Evolutionary conservation across 805 yeast genomes (phyloP).

Genomic region (Metschnikowia dekortorum): DNA sequence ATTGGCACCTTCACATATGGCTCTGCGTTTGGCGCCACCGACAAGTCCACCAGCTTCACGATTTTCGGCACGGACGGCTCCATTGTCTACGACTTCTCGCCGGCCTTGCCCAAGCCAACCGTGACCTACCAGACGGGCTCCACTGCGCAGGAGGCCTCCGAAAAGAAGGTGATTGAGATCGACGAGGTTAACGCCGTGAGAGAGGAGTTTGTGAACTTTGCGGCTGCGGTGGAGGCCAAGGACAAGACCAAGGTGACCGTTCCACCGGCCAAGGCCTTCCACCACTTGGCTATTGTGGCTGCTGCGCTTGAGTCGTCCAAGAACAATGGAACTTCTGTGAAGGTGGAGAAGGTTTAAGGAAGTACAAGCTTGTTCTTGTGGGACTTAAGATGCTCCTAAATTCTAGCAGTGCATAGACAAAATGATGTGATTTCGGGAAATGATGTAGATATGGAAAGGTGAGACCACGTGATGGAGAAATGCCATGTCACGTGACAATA

Average conservation of each 20-base stretch:
- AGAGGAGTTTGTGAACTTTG: slow-evolving; percentile 47
- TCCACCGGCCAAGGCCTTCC: slow-evolving; percentile 80
- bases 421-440: too few species aligned
- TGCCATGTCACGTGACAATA: too few species aligned
- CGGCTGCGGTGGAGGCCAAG: slow-evolving; percentile 53
- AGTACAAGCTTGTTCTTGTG: neutral
- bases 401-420: neutral
- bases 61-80: slow-evolving; percentile 82
- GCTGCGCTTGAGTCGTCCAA: slow-evolving; percentile 75
- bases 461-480: too few species aligned
- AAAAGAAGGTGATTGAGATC: slow-evolving; percentile 35
- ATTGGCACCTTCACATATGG: slow-evolving; percentile 88
- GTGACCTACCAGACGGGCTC: slow-evolving; percentile 33
- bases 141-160: slow-evolving; percentile 47
- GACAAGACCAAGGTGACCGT: slow-evolving; percentile 56
- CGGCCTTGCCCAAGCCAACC: slow-evolving; percentile 36
- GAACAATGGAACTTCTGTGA: slow-evolving; percentile 47
- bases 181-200: slow-evolving; percentile 42
- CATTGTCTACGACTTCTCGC: slow-evolving; percentile 60
- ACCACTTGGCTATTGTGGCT: slow-evolving; percentile 85
- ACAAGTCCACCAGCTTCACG: slow-evolving; percentile 59
- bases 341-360: slow-evolving; percentile 33
- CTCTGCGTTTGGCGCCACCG: slow-evolving; percentile 80
- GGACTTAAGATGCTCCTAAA: too few species aligned
- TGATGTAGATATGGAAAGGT: too few species aligned